Evolutionary conservation across 257 asterid species (phyloP).

Genomic region (Nicotiana tomentosiformis): DNA sequence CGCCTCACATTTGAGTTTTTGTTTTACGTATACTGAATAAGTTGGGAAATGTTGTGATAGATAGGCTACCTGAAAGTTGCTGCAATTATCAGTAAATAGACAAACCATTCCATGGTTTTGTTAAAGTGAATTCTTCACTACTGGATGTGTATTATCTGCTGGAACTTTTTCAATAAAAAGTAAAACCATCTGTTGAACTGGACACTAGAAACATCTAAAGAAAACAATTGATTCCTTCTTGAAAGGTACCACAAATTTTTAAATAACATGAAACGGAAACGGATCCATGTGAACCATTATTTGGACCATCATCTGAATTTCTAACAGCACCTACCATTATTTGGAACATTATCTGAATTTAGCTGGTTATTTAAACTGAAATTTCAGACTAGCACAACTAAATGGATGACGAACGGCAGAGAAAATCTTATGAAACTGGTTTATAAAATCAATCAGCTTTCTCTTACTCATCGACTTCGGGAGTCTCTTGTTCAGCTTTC

Average conservation of each 20-base stretch:
- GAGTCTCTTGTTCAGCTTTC: constrained; percentile 37
- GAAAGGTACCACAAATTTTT: background rate
- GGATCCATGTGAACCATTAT: background rate
- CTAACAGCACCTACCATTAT: background rate
- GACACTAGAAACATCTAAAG: background rate
- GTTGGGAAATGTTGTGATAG: background rate
- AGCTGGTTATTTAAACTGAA: background rate
- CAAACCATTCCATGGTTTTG: no score
- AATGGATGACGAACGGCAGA: background rate
- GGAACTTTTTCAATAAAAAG: background rate
- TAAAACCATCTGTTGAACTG: background rate
- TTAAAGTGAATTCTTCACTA: no score
- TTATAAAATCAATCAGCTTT: constrained; percentile 4
- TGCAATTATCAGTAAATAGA: no score
- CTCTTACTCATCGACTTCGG: constrained; percentile 28
- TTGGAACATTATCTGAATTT: background rate
- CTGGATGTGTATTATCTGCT: background rate
- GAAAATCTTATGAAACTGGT: background rate
- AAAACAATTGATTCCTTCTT: no score
- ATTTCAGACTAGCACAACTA: background rate
- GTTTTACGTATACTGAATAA: background rate
- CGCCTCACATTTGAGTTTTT: background rate
- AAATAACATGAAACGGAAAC: background rate
- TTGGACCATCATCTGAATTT: background rate
- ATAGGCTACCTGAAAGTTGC: no score